A percentile compares a stretch with the other conserved stretches of the same genome.
Conservation (phyloP, 2,329 filamentous ascomycete species). For the Diaporthe sp. region DNA sequence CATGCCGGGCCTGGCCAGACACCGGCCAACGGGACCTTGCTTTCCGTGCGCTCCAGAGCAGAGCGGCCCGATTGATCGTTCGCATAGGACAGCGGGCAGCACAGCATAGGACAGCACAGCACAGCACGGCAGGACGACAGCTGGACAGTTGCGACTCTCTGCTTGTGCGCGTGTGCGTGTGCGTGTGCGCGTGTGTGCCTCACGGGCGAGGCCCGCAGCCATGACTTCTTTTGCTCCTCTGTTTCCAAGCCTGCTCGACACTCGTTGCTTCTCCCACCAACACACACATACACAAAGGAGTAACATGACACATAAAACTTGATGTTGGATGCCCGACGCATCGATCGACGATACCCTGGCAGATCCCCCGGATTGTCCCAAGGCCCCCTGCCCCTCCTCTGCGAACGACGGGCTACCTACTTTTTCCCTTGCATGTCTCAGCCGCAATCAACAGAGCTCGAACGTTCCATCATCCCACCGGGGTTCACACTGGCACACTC, state of each 20-base stretch:
- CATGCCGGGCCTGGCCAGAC: neutral
- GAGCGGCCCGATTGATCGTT: slow-evolving; percentile 28
- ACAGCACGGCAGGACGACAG: neutral
- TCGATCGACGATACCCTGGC: slow-evolving; percentile 24
- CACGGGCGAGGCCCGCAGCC: slow-evolving; percentile 3
- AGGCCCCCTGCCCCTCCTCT: neutral
- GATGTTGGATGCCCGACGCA: neutral
- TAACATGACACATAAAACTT: neutral
- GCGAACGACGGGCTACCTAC: neutral
- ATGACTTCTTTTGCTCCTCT: neutral
- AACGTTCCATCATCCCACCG: slow-evolving; percentile 14
- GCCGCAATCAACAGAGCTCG: slow-evolving; percentile 24
- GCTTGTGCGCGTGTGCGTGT: neutral
- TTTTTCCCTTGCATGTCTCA: slow-evolving; percentile 26
- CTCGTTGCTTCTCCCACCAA: slow-evolving; percentile 17
- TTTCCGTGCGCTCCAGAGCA: slow-evolving; percentile 9
- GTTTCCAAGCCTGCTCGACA: neutral
- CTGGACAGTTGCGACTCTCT: slow-evolving; percentile 4
- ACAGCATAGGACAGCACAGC: slow-evolving; percentile 1
- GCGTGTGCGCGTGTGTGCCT: neutral
- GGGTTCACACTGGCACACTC: slow-evolving; percentile 3
- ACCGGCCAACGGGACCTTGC: slow-evolving; percentile 24
- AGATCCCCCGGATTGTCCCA: slow-evolving; percentile 28
- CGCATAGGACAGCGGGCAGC: neutral
- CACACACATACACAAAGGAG: neutral